Base-by-base conservation (phyloP, 1,284 basidiomycete genomes). In the Psilocybe mexicana region DNA sequence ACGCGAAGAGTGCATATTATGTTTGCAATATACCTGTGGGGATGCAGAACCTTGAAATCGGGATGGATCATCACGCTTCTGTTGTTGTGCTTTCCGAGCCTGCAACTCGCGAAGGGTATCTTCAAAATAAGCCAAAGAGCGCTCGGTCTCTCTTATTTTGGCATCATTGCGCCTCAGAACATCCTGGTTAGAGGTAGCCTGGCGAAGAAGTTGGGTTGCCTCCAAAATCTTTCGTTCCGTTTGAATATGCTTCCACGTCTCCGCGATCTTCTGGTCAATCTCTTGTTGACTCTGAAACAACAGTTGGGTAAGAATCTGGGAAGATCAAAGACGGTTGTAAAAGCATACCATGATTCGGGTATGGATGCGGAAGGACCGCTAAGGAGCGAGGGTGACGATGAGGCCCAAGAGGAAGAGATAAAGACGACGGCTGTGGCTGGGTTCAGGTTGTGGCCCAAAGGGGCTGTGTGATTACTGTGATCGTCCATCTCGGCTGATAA, bases 221-320 rank as follows among this genome's bases (percentile, higher is more conserved):
- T 96, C 92, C 66, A 96, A 84, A 72, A 96, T 88, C 81, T 94
- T 94, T 75, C 90, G 90, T 78, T 96, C 93, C 51, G 90, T 94
- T 76, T 91, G 85, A 74, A 96, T 96, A 74, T 92, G 90, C 74
- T 86, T 88, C 76, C 90, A 87, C 69, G 96, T 87, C 76, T 95
- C 93, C 74, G 91, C 87, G 72, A 96, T 94, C 85, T 95, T 95
- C 81, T 87, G 86, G 81, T 93, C 90, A 74, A 92, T 79, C 76
- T 93, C 87, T 66, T 75, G 72, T 66, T 75, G 72, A 69, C 74
- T 73, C 79, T 80, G 66, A 56, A 70, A 68, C 63, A 59, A 58
- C 40, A 40, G 50, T 42, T 54, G 47, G 36, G 63, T 70, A 58
- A 62, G 56, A 53, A 51, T 63, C 63, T 46, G 42, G 48, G 10